Conservation (phyloP, 2,329 filamentous ascomycete genomes). For the Stagonosporopsis vannaccii region DNA sequence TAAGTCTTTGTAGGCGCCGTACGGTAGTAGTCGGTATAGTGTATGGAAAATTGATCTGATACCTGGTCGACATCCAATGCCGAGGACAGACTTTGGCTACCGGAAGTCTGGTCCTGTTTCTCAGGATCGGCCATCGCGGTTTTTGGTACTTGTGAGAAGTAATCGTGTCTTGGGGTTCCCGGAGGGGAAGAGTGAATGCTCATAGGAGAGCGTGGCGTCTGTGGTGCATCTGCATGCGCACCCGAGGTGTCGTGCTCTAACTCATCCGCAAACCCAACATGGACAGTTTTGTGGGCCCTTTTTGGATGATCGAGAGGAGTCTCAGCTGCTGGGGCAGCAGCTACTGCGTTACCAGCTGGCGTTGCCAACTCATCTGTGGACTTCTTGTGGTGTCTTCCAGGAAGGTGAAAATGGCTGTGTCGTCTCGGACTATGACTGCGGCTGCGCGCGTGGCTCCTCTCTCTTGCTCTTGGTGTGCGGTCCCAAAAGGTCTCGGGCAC, state of each 20-base stretch:
- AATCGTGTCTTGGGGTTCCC: conserved; percentile 17
- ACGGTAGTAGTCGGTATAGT: conserved; percentile 76
- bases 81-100: conserved; percentile 18
- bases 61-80: conserved; percentile 27
- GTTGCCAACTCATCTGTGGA: conserved; percentile 15
- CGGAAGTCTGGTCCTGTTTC: conserved; percentile 28
- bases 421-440: conserved; percentile 38
- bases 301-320: conserved; percentile 15
- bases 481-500: conserved; percentile 98
- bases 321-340: conserved; percentile 6
- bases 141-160: conserved; percentile 20
- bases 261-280: conserved; percentile 63
- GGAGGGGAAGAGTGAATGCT: conserved; percentile 23
- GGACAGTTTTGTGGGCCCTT: conserved; percentile 21
- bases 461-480: conserved; percentile 68
- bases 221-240: conserved; percentile 1
- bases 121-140: conserved; percentile 22
- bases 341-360: conserved; percentile 3
- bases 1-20: conserved; percentile 74
- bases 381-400: conserved; percentile 31
- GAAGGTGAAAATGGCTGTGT: conserved; percentile 39
- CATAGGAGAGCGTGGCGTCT: conserved; percentile 24
- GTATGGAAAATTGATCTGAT: conserved; percentile 39
- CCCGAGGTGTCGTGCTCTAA: conserved; percentile 14
- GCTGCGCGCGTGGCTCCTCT: conserved; percentile 46